Conservation (phyloP, 306 rosid species). For the Astragalus membranaceus region DNA sequence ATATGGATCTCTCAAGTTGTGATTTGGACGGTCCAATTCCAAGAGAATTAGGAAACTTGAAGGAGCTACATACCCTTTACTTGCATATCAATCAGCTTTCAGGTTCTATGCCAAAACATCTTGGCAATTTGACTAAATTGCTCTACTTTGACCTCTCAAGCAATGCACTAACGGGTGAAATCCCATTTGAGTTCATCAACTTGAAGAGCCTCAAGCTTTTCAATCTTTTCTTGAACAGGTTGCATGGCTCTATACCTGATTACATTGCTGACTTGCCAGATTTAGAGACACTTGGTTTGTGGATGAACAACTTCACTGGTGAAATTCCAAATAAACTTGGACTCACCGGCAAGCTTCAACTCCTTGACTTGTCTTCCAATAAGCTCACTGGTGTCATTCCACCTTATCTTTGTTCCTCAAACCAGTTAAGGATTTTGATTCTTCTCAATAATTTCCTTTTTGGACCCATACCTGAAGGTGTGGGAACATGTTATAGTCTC, state of each 20-base stretch:
- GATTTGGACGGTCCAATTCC: conserved; percentile 70
- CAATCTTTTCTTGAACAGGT: conserved; percentile 70
- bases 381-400: conserved; percentile 86
- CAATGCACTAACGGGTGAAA: conserved; percentile 75
- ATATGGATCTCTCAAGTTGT: conserved; percentile 66
- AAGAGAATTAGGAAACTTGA: conserved; percentile 61
- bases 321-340: conserved; percentile 71
- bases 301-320: conserved; percentile 92
- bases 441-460: conserved; percentile 71
- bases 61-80: conserved; percentile 56
- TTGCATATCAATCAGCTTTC: conserved; percentile 62
- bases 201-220: conserved; percentile 62
- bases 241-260: conserved; percentile 82
- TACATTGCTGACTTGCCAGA: conserved; percentile 55
- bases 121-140: conserved; percentile 57
- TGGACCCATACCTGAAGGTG: conserved; percentile 64
- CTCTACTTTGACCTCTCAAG: conserved; percentile 63
- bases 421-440: conserved; percentile 56
- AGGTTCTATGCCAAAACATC: conserved; percentile 64
- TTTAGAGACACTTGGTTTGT: conserved; percentile 56
- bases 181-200: conserved; percentile 61
- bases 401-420: conserved; percentile 51
- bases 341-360: conserved; percentile 51
- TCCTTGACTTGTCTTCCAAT: conserved; percentile 82
- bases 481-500: conserved; percentile 67